Percentiles rank a stretch among this genome's conserved stretches.
Conservation (phyloP, 345 rosid genomes). For the Eucalyptus sp. region DNA sequence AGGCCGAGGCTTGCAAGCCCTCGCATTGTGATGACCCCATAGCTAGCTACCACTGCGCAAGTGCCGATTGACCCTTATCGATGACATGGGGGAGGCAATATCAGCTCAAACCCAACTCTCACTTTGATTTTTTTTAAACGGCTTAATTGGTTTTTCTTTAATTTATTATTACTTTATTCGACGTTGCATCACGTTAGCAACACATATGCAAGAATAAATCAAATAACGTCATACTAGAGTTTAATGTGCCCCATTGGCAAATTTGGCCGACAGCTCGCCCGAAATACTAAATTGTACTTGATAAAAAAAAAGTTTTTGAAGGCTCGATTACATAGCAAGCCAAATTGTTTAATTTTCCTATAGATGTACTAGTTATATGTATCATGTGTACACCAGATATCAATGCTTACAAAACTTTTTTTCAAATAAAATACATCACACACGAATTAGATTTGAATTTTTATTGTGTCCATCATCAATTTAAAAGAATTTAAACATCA, state of each 20-base stretch:
- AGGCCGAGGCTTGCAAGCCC: not conserved
- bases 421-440: not conserved
- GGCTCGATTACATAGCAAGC: fast-evolving
- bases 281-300: not conserved
- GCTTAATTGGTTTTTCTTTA: not conserved
- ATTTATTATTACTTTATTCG: not conserved
- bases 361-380: not conserved
- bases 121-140: not conserved
- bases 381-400: fast-evolving
- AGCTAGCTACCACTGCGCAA: not conserved
- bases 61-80: not conserved
- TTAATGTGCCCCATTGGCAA: not conserved
- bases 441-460: not conserved
- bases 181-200: not conserved
- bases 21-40: not conserved
- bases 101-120: not conserved
- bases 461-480: not conserved
- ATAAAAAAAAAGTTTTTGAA: not conserved
- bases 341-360: fast-evolving
- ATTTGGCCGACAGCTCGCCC: not conserved
- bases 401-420: not conserved
- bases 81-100: not conserved
- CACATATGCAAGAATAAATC: not conserved
- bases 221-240: fast-evolving
- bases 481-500: not conserved